phyloP scores from a whole-genome alignment of 1,139 yeast species.

The Sugiyamaella xylanicola region DNA sequence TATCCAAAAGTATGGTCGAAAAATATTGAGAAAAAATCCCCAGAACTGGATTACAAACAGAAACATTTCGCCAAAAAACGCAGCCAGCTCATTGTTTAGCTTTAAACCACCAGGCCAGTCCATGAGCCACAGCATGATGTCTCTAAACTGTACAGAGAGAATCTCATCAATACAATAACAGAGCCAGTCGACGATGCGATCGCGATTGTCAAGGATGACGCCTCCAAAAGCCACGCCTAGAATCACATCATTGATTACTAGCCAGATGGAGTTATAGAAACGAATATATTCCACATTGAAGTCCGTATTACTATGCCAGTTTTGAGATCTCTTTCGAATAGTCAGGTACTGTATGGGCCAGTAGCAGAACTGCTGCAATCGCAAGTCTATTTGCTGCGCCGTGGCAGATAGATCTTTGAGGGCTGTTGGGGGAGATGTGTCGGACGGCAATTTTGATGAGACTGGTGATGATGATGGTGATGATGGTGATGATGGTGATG shows the following conservation, averaged over 20 bases:
- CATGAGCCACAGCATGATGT: slow-evolving; percentile 72
- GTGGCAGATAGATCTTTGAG: slow-evolving; percentile 58
- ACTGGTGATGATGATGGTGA: not conserved
- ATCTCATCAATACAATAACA: slow-evolving; percentile 43
- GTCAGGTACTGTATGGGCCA: slow-evolving; percentile 81
- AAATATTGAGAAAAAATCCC: slow-evolving; percentile 40
- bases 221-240: slow-evolving; percentile 67
- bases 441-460: too few relatives aligned
- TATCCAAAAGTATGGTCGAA: slow-evolving; percentile 41
- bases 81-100: slow-evolving; percentile 81
- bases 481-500: not conserved
- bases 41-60: slow-evolving; percentile 83
- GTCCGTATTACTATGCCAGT: slow-evolving; percentile 41
- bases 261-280: slow-evolving; percentile 86
- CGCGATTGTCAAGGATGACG: slow-evolving; percentile 51
- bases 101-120: slow-evolving; percentile 94
- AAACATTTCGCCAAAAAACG: slow-evolving; percentile 82
- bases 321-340: slow-evolving; percentile 45
- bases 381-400: slow-evolving; percentile 74
- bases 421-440: slow-evolving; percentile 31
- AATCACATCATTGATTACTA: slow-evolving; percentile 77
- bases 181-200: slow-evolving; percentile 38
- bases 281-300: slow-evolving; percentile 71
- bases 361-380: slow-evolving; percentile 75
- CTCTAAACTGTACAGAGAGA: slow-evolving; percentile 48